Evolutionary conservation across 1,284 basidiomycete genomes (phyloP).

Genomic region (Volvariella surrecta): DNA sequence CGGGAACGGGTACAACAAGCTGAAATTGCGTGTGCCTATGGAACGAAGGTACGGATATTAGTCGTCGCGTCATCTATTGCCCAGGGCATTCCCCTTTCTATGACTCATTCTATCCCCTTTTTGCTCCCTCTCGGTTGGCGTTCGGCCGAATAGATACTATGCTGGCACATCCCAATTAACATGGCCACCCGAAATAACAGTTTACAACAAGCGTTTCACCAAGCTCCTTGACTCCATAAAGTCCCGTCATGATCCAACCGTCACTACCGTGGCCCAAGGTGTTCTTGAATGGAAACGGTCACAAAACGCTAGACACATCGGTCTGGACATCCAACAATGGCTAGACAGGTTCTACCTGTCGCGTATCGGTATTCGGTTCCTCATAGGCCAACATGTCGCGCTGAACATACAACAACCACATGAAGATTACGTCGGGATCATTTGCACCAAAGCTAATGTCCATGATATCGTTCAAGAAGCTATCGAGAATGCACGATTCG

Average conservation of each 20-base stretch:
- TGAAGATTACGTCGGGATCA: slow-evolving; percentile 94
- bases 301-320: slow-evolving; percentile 56
- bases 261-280: slow-evolving; percentile 76
- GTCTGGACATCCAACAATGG: slow-evolving; percentile 91
- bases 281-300: slow-evolving; percentile 74
- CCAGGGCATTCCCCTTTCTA: slow-evolving; percentile 6
- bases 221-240: slow-evolving; percentile 87
- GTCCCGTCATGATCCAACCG: slow-evolving; percentile 92
- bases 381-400: slow-evolving; percentile 93
- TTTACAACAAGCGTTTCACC: slow-evolving; percentile 93
- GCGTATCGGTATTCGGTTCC: slow-evolving; percentile 92
- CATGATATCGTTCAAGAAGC: slow-evolving; percentile 97
- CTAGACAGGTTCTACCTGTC: slow-evolving; percentile 97
- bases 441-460: slow-evolving; percentile 93
- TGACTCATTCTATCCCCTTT: slow-evolving; percentile 6
- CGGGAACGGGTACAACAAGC: slow-evolving; percentile 28
- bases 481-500: slow-evolving; percentile 96
- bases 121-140: neutral
- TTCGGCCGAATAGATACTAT: slow-evolving; percentile 61
- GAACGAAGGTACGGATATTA: slow-evolving; percentile 48
- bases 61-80: no score
- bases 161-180: slow-evolving; percentile 61
- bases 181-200: slow-evolving; percentile 91
- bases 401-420: slow-evolving; percentile 80
- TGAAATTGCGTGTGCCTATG: slow-evolving; percentile 64